These are phyloP conservation scores for Sclerotinia subarctica DNA, from an alignment of 2,329 filamentous ascomycete genomes.

Conservation along the genomic window DNA sequence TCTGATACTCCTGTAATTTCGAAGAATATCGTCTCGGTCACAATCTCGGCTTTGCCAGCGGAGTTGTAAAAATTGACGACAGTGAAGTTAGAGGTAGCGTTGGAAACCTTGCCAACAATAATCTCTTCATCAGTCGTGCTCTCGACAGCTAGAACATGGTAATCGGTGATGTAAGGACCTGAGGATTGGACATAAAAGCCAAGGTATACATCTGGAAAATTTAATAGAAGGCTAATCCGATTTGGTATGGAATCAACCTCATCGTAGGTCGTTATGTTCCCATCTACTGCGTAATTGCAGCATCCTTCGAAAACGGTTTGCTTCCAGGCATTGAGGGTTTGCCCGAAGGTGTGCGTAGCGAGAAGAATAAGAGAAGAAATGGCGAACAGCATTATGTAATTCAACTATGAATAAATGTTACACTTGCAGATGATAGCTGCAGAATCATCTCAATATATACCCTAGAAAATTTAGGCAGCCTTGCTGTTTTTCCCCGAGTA, in stretches of 20 bases:
- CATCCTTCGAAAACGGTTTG: background rate
- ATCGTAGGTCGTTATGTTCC: background rate
- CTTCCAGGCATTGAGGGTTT: slow-evolving; percentile 1
- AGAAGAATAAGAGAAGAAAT: background rate
- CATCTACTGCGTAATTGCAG: background rate
- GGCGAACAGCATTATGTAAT: background rate
- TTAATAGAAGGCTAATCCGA: background rate
- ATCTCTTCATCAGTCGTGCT: background rate
- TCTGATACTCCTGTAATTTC: background rate
- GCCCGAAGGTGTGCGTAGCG: background rate
- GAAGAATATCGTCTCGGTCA: background rate
- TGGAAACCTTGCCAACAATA: slow-evolving; percentile 6
- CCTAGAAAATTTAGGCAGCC: background rate
- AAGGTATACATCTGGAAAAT: background rate
- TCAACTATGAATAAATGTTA: background rate
- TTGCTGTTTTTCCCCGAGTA: background rate
- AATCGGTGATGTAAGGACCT: slow-evolving; percentile 7
- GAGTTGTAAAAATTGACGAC: slow-evolving; percentile 1
- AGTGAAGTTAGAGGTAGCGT: slow-evolving; percentile 9
- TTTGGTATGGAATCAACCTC: background rate
- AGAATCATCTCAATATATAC: background rate
- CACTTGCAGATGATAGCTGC: background rate
- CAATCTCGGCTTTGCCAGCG: background rate
- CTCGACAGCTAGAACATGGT: slow-evolving; percentile 13
- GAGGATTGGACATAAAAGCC: slow-evolving; percentile 13